Evolutionary conservation across 129 eudicot genomes (phyloP), one percentile per base, ranked within the genome.

Genomic region (Calendula officinalis): DNA sequence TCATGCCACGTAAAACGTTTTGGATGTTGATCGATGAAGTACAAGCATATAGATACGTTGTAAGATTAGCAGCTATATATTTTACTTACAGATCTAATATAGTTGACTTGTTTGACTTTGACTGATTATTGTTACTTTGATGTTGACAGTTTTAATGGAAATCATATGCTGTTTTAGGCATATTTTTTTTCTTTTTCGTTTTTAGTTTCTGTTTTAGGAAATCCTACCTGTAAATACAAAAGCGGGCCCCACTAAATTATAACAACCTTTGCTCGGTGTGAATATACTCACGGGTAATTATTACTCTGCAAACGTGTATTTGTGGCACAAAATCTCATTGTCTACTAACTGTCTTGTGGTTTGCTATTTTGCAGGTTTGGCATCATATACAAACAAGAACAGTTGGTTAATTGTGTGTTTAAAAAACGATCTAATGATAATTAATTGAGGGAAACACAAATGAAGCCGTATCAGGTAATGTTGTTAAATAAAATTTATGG

Each of bases 301-400:
- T 17, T 14, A 13, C 62, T 43, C 14, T 44, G 16, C 9, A 63
- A 63, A 63, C 42, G 11, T 63, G 22, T 14, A 5, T 34, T 8
- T 12, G 27, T 42, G 12, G 58, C 40, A 40, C 40, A 43, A 44
- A 62, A 40, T 54, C 64, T 56, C 45, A 13, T 54, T 53, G 55
- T 32, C 42, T 32, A 11, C 17, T 53, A 63, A 54, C 49, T 16
- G 33, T 53, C 7, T 42, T 5, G 35, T 16, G 34, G n/a, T 72
- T 44, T 64, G 15, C 34, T 27, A 27, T 55, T 10, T 64, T 64
- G 57, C 71, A 72, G 71, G 51, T 55, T 42, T 52, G 34, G 34
- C 30, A 50, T 50, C 33, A 8, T 50, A 4, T 2, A 50, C 56
- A 50, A 50, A 50, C 34, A 50, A 50, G 17, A 16, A 62, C 4